Percentiles rank a stretch among this genome's conserved stretches.
These are phyloP conservation scores for Nidula microcarpa DNA, from an alignment of 768 basidiomycete species.

Conservation along the genomic window DNA sequence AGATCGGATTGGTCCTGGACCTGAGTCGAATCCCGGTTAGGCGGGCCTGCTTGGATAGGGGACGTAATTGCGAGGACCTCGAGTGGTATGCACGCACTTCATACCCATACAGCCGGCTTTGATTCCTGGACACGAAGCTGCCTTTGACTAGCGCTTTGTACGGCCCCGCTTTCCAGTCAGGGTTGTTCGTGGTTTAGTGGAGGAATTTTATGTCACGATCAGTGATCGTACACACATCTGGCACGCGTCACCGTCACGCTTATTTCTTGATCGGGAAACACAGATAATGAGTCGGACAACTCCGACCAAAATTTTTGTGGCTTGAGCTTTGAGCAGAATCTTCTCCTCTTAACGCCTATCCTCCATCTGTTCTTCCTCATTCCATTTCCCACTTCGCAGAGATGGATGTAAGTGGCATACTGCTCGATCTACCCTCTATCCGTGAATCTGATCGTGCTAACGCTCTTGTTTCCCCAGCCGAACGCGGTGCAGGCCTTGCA, in stretches of 20 bases:
- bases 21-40: too few species aligned
- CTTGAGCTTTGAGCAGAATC: constrained; percentile 8
- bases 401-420: constrained; percentile 46
- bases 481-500: constrained; percentile 80
- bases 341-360: constrained; percentile 20
- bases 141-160: too few species aligned
- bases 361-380: constrained; percentile 21
- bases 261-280: background rate
- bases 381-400: constrained; percentile 13
- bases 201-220: background rate
- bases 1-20: too few species aligned
- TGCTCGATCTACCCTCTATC: constrained; percentile 4
- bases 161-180: too few species aligned
- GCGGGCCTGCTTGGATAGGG: too few species aligned
- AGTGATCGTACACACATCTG: background rate
- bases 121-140: too few species aligned
- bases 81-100: too few species aligned
- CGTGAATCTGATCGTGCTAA: constrained; percentile 10
- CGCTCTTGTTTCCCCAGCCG: constrained; percentile 39
- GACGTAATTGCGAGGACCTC: too few species aligned
- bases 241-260: background rate
- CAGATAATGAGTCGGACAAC: constrained; percentile 38
- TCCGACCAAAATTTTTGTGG: constrained; percentile 56
- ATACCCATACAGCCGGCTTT: too few species aligned
- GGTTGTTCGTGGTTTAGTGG: background rate